Percentiles rank a stretch among this genome's conserved stretches.
phyloP scores from a whole-genome alignment of 2,329 filamentous ascomycete genomes.

The Claviceps maximensis region DNA sequence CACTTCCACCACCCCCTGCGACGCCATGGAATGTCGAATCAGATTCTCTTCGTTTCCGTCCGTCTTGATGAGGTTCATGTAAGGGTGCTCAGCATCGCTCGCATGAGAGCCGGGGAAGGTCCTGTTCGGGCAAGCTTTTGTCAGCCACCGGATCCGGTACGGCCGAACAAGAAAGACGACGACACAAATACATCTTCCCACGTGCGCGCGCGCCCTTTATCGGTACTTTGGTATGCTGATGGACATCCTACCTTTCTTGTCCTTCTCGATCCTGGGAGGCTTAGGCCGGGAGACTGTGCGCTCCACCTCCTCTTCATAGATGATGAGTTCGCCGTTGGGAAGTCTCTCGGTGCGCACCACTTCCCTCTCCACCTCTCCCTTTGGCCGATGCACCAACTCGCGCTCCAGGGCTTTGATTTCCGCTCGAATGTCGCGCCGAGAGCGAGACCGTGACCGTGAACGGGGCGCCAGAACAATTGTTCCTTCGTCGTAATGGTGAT shows the following conservation, averaged over 20 bases:
- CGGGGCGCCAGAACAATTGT: constrained; percentile 27
- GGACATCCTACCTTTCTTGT: constrained; percentile 92
- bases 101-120: constrained; percentile 49
- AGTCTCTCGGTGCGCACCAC: constrained; percentile 43
- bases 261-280: constrained; percentile 64
- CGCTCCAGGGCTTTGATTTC: constrained; percentile 61
- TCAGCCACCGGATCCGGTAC: constrained; percentile 18
- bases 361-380: constrained; percentile 31
- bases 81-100: constrained; percentile 57
- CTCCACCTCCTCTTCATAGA: constrained; percentile 49
- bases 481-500: constrained; percentile 15
- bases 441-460: constrained; percentile 28
- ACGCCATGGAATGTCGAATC: too few species aligned
- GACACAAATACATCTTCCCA: constrained; percentile 1
- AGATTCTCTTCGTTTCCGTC: not conserved
- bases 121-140: constrained; percentile 28
- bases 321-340: constrained; percentile 47
- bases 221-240: constrained; percentile 65
- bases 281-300: constrained; percentile 38
- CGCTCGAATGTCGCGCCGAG: constrained; percentile 52
- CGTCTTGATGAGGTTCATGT: constrained; percentile 36
- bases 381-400: constrained; percentile 23
- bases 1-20: too few species aligned
- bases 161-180: constrained; percentile 3
- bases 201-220: constrained; percentile 31